Evolutionary conservation across 1,284 basidiomycete species (phyloP).

Genomic region (Sanghuangporus sanghuang): DNA sequence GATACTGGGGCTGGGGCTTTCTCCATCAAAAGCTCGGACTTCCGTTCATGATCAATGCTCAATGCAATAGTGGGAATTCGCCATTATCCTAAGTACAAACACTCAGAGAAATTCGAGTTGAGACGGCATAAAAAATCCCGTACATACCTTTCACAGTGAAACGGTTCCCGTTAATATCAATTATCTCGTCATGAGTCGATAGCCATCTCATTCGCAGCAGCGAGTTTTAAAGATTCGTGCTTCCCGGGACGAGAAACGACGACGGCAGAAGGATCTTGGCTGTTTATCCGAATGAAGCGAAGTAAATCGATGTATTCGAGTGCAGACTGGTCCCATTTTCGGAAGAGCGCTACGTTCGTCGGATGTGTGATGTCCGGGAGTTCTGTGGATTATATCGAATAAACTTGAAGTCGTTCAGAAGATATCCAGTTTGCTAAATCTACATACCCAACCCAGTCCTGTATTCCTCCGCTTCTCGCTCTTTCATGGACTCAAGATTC

Average conservation of each 20-base stretch:
- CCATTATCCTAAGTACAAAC: too few species aligned
- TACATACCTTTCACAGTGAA: too few species aligned
- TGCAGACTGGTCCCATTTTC: constrained; percentile 74
- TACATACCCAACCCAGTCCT: constrained; percentile 78
- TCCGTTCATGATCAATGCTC: too few species aligned
- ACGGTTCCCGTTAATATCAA: too few species aligned
- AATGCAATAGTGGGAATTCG: neutral
- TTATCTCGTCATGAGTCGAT: neutral
- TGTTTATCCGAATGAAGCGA: constrained; percentile 69
- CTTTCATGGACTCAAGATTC: constrained; percentile 68
- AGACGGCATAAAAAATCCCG: too few species aligned
- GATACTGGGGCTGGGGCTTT: too few species aligned
- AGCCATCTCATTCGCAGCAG: constrained; percentile 11
- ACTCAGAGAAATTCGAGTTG: too few species aligned
- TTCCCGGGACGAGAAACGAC: constrained; percentile 56
- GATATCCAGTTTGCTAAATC: too few species aligned
- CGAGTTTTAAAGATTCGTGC: constrained; percentile 30
- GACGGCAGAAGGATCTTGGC: constrained; percentile 40
- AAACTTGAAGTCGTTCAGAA: neutral
- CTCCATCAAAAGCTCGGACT: too few species aligned
- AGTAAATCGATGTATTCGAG: constrained; percentile 70
- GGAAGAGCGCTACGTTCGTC: constrained; percentile 68
- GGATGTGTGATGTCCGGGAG: constrained; percentile 79
- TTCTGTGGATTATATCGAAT: constrained; percentile 41
- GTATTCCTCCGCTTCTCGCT: constrained; percentile 69